phyloP scores from a whole-genome alignment of 371 early-diverging fungal genomes.

The Mucor lusitanicus region DNA sequence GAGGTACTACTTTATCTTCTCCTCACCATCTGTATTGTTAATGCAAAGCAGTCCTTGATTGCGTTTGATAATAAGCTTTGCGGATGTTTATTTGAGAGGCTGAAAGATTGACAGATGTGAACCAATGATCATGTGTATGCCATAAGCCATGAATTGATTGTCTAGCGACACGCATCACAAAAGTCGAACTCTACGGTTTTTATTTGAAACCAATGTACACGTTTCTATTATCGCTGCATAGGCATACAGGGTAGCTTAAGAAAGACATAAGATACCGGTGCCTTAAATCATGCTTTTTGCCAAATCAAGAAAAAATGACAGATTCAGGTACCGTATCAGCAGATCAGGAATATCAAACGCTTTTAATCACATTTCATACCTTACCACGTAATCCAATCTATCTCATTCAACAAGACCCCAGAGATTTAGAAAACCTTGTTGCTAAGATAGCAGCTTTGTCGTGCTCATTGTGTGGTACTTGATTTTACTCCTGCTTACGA shows the following conservation, averaged over 20 bases:
- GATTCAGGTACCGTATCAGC: background rate
- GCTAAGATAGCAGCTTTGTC: too few species aligned
- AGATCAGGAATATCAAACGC: background rate
- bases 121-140: background rate
- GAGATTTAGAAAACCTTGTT: too few species aligned
- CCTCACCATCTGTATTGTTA: background rate
- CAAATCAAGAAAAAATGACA: background rate
- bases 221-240: too few species aligned
- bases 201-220: too few species aligned
- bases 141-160: background rate
- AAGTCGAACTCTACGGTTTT: too few species aligned
- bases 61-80: background rate
- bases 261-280: too few species aligned
- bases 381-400: too few species aligned
- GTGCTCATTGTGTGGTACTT: background rate
- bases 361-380: background rate
- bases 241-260: too few species aligned
- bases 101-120: background rate
- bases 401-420: too few species aligned
- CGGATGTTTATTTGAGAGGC: background rate
- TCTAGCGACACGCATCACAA: background rate
- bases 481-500: background rate
- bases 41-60: conserved; percentile 2
- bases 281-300: too few species aligned
- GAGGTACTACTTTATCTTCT: background rate